Evolutionary conservation across 2,329 filamentous ascomycete genomes (phyloP).

Genomic region (Penicillium decumbens): DNA sequence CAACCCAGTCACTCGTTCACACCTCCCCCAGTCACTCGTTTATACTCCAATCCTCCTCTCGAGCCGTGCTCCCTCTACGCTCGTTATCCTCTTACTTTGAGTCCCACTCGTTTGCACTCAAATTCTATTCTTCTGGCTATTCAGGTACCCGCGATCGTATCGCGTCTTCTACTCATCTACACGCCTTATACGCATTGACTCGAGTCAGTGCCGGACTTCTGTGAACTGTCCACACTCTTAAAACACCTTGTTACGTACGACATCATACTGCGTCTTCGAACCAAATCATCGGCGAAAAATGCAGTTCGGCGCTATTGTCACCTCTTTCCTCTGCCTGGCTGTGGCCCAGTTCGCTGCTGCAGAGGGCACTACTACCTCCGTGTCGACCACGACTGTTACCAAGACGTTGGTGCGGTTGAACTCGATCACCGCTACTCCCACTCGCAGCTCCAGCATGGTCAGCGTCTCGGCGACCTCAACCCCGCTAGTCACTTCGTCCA

Average conservation of each 20-base stretch:
- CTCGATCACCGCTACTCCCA: conserved; percentile 31
- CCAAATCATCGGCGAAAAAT: conserved; percentile 23
- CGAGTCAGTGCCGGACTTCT: conserved; percentile 4
- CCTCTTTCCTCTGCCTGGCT: conserved; percentile 35
- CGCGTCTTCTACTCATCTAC: conserved; percentile 1
- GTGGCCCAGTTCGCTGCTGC: conserved; percentile 31
- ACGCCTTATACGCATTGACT: not conserved
- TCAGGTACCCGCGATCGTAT: conserved; percentile 4
- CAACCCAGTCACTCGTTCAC: conserved; percentile 19
- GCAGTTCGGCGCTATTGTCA: conserved; percentile 34
- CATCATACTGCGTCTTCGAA: not conserved
- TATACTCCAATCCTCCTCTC: conserved; percentile 6
- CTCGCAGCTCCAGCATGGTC: conserved; percentile 15
- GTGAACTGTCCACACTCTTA: conserved; percentile 1
- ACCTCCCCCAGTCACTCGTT: conserved; percentile 10
- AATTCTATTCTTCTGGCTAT: conserved; percentile 6
- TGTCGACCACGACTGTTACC: conserved; percentile 37
- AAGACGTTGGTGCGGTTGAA: conserved; percentile 46
- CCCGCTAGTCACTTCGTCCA: conserved; percentile 12
- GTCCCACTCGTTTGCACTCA: conserved; percentile 26
- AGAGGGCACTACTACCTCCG: conserved; percentile 28
- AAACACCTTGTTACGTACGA: not conserved
- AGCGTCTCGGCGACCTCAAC: conserved; percentile 23
- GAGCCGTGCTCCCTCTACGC: conserved; percentile 29
- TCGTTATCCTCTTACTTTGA: conserved; percentile 23